Evolutionary conservation across 805 yeast genomes (phyloP), one percentile per base, ranked within the genome.

Genomic region (Cyberlindnera misumaiensis): DNA sequence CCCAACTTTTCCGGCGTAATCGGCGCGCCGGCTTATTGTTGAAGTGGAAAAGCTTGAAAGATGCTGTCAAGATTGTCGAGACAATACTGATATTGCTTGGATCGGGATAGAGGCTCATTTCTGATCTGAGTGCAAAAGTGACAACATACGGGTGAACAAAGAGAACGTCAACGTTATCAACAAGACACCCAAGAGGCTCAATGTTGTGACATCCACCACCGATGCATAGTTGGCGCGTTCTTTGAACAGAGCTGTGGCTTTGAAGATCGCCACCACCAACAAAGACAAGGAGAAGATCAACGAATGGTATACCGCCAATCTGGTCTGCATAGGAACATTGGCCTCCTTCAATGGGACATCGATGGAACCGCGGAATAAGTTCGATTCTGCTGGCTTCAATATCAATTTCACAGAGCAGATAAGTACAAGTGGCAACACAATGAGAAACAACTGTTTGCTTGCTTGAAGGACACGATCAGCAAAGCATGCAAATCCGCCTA

Each of bases 401-500:
- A 33, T n/a, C 16, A 43, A 25, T 24, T 34, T 41, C 32, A 39
- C 20, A 3, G 33, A 14, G 2, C 44, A 27, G 3, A 45, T 10
- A 24, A 37, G 28, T 8, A 43, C 39, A 9, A 47, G 5, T 2
- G 48, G 43, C 11, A 39, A 39, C 14, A 40, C n/a, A 2, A 47
- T 27, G 34, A 46, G 35, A 22, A 48, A 27, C 3, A 25, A 20
- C 34, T 47, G 46, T 16, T 41, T 43, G 38, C 34, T 43, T 11
- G 32, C 11, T 4, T 29, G 12, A 13, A 52, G 42, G 3, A 50
- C 14, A 8, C 39, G 44, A 15, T 42, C 37, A 11, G 49, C 47
- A 38, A 47, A 48, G 3, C 42, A 34, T 2, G 45, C 24, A 5
- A 44, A 38, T 4, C 34, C 34, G 5, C 48, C 43, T 14, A 50